Evolutionary conservation across 164 flowering plant genomes (phyloP).

Genomic region (Chloranthus sessilifolius): DNA sequence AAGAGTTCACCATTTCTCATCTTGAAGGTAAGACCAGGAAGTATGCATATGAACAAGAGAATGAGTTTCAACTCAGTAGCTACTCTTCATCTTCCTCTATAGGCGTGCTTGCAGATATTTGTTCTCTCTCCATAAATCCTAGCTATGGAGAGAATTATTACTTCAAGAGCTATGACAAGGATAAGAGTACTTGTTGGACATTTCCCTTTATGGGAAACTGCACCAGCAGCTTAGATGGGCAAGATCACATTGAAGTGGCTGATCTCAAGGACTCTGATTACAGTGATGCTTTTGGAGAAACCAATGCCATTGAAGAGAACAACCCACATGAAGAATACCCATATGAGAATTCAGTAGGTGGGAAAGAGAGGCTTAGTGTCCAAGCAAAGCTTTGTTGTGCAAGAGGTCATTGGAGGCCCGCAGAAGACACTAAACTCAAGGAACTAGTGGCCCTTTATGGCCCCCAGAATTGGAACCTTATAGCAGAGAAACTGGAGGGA

Average conservation of each 20-base stretch:
- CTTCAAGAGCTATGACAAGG: constrained; percentile 13
- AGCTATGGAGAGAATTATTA: constrained; percentile 27
- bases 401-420: constrained; percentile 83
- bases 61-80: constrained; percentile 6
- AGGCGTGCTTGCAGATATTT: constrained; percentile 53
- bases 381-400: constrained; percentile 54
- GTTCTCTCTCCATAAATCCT: constrained; percentile 45
- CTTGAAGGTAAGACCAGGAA: too few species aligned
- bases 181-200: constrained; percentile 22
- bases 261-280: constrained; percentile 37
- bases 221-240: constrained; percentile 11
- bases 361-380: constrained; percentile 32
- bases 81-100: constrained; percentile 22
- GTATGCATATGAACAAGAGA: too few species aligned
- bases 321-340: constrained; percentile 23
- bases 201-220: constrained; percentile 25
- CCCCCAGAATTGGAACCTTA: constrained; percentile 81
- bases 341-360: constrained; percentile 19
- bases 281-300: constrained; percentile 39
- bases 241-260: constrained; percentile 10
- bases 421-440: constrained; percentile 61
- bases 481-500: constrained; percentile 67
- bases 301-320: constrained; percentile 23
- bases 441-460: constrained; percentile 71
- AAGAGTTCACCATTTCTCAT: constrained; percentile 42